These are phyloP conservation scores for Mucor irregularis DNA, from an alignment of 371 early-diverging fungal species.

Conservation along the genomic window DNA sequence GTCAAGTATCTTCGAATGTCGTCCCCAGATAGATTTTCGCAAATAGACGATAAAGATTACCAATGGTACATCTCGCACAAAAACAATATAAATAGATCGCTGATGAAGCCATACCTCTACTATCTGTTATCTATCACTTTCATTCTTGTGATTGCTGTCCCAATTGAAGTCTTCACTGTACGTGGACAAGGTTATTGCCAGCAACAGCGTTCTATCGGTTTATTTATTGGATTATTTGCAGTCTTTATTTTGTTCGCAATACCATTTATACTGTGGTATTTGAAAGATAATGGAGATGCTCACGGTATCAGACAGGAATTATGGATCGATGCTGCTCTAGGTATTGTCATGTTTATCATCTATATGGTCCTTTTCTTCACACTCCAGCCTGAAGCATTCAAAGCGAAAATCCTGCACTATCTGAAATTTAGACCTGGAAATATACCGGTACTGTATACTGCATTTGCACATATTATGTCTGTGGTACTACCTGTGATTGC, in stretches of 20 bases:
- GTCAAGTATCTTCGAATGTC: constrained; percentile 23
- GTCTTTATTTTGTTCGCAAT: constrained; percentile 26
- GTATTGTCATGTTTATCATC: constrained; percentile 27
- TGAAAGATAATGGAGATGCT: constrained; percentile 27
- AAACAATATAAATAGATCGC: neutral
- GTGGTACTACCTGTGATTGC: constrained; percentile 27
- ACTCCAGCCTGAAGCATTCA: neutral
- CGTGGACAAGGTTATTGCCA: constrained; percentile 8
- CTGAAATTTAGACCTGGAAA: constrained; percentile 16
- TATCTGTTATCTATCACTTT: constrained; percentile 16
- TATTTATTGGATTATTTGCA: constrained; percentile 11
- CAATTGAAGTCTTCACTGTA: constrained; percentile 13
- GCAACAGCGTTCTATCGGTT: constrained; percentile 14
- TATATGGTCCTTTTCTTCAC: constrained; percentile 26
- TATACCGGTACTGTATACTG: constrained; percentile 27
- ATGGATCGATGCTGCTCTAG: constrained; percentile 19
- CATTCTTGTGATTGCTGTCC: constrained; percentile 12
- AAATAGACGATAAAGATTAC: constrained; percentile 23
- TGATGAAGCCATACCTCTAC: constrained; percentile 7
- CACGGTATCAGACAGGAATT: constrained; percentile 46
- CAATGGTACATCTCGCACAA: constrained; percentile 26
- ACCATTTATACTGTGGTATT: constrained; percentile 26
- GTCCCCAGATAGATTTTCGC: constrained; percentile 1
- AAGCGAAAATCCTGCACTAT: neutral
- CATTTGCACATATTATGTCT: constrained; percentile 22